Evolutionary conservation across 768 basidiomycete species (phyloP).

Genomic region (Xerocomellus dryophilus): DNA sequence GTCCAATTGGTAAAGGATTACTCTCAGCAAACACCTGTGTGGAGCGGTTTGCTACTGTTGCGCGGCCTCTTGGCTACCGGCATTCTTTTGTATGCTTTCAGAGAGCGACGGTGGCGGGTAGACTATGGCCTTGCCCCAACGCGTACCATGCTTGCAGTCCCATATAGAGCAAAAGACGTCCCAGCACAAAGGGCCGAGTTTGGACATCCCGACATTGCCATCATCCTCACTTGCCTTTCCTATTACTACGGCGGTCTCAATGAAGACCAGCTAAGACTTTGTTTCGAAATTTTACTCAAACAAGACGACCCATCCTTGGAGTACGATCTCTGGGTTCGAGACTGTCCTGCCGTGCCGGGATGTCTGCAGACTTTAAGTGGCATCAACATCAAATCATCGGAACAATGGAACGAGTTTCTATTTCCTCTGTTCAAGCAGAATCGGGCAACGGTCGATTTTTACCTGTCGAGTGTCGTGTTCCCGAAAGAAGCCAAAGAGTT

Average conservation of each 20-base stretch:
- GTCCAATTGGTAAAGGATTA: constrained; percentile 8
- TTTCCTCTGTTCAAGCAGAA: constrained; percentile 31
- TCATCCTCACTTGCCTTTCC: constrained; percentile 36
- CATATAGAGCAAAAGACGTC: constrained; percentile 39
- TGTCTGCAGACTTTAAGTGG: constrained; percentile 24
- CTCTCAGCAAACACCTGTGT: constrained; percentile 2
- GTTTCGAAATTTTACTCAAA: constrained; percentile 29
- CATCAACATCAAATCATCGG: constrained; percentile 33
- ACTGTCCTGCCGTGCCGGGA: constrained; percentile 17
- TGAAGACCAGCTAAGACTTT: constrained; percentile 26
- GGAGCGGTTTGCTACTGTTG: constrained; percentile 28
- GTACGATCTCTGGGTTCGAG: constrained; percentile 33
- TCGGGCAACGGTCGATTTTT: constrained; percentile 35
- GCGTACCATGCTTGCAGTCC: constrained; percentile 37
- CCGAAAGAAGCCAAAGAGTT: constrained; percentile 39
- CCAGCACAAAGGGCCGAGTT: constrained; percentile 39
- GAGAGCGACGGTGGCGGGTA: constrained; percentile 38
- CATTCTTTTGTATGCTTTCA: constrained; percentile 31
- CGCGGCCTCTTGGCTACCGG: constrained; percentile 36
- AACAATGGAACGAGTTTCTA: constrained; percentile 21
- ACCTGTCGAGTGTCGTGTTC: constrained; percentile 36
- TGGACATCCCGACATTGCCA: constrained; percentile 37
- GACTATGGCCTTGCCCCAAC: constrained; percentile 35
- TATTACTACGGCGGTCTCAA: constrained; percentile 38
- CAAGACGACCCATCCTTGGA: constrained; percentile 32